A percentile compares a stretch with the other conserved stretches of the same genome.
Conservation (phyloP, 2,329 filamentous ascomycete species). For the Alternaria solani region DNA sequence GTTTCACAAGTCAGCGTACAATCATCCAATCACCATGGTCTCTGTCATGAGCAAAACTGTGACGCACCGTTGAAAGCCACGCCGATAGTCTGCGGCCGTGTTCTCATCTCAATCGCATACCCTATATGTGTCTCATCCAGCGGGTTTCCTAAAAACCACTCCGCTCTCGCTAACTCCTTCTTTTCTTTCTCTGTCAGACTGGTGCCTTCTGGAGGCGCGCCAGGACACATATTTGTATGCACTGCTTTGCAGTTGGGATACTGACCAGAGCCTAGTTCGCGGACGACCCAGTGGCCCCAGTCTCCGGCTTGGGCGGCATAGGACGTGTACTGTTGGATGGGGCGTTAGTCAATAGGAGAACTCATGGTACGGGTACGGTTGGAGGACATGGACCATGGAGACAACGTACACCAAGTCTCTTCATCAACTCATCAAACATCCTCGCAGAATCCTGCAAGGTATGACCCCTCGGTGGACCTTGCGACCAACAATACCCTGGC, state of each 20-base stretch:
- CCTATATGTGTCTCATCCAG: slow-evolving; percentile 51
- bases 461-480: slow-evolving; percentile 36
- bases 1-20: not conserved
- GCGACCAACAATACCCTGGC: slow-evolving; percentile 48
- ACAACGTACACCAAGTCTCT: slow-evolving; percentile 40
- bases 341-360: not conserved
- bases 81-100: slow-evolving; percentile 55
- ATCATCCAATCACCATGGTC: not conserved
- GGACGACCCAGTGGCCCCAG: slow-evolving; percentile 53
- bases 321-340: slow-evolving; percentile 36
- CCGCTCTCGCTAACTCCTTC: slow-evolving; percentile 40
- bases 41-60: not conserved
- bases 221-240: slow-evolving; percentile 55
- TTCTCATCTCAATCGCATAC: slow-evolving; percentile 55
- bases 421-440: slow-evolving; percentile 35
- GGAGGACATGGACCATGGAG: not conserved
- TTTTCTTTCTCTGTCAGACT: slow-evolving; percentile 46
- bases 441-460: slow-evolving; percentile 57
- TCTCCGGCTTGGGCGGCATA: slow-evolving; percentile 54
- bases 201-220: slow-evolving; percentile 42
- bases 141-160: slow-evolving; percentile 43
- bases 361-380: not conserved
- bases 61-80: slow-evolving; percentile 48
- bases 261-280: slow-evolving; percentile 50
- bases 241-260: slow-evolving; percentile 50